Conservation (phyloP, 352 stramenopile genomes). For the Phytophthora podocarpi region DNA sequence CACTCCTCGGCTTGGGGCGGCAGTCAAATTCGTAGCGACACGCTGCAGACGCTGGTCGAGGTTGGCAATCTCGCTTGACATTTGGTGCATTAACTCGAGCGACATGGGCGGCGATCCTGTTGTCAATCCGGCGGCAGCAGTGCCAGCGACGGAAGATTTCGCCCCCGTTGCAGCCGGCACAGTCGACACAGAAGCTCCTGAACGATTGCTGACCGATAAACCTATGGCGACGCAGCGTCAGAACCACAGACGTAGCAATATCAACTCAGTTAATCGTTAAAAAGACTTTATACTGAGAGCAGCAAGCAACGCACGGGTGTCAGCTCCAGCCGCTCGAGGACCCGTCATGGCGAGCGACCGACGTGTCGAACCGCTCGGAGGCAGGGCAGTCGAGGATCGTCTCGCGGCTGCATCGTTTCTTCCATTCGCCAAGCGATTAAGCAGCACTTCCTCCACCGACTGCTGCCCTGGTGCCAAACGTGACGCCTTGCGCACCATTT, state of each 20-base stretch:
- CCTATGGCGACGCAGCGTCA: neutral
- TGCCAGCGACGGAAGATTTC: conserved; percentile 7
- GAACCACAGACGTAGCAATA: neutral
- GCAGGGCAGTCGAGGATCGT: conserved; percentile 9
- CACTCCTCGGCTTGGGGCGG: neutral
- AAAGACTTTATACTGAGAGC: too few species aligned
- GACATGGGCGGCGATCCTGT: conserved; percentile 6
- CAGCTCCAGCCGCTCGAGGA: neutral
- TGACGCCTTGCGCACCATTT: conserved; percentile 68
- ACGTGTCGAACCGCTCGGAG: neutral
- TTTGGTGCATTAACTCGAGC: conserved; percentile 30
- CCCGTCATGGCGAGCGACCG: conserved; percentile 8
- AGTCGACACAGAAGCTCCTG: conserved; percentile 15
- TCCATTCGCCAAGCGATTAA: conserved; percentile 49
- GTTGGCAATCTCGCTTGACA: conserved; percentile 31
- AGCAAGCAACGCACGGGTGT: conserved; percentile 7
- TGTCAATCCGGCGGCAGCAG: neutral
- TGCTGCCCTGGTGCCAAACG: conserved; percentile 55
- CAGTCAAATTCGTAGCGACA: conserved; percentile 13
- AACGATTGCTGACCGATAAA: conserved; percentile 2
- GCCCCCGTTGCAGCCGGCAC: conserved; percentile 7
- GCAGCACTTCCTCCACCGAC: conserved; percentile 75
- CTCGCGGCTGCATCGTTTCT: neutral
- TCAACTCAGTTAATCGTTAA: too few species aligned
- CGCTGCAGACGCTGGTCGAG: conserved; percentile 35